These are phyloP conservation scores for Xylaria sp. DNA, from an alignment of 2,329 filamentous ascomycete species.

Conservation along the genomic window DNA sequence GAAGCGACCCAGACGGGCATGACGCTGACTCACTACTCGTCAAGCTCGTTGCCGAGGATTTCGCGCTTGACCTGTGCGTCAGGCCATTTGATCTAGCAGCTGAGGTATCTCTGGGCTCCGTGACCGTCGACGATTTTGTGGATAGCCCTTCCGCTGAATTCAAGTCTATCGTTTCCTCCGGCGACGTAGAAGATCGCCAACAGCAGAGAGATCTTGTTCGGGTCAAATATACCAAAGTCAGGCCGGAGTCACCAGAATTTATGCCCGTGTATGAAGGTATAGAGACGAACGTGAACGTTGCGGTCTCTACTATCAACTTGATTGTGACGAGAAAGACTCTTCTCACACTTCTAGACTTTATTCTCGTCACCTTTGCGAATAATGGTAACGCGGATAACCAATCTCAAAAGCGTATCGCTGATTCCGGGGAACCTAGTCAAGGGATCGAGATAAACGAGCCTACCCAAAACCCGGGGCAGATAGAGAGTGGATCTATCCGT, in stretches of 20 bases:
- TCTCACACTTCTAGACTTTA: slow-evolving; percentile 91
- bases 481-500: slow-evolving; percentile 79
- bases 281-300: slow-evolving; percentile 90
- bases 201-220: slow-evolving; percentile 85
- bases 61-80: slow-evolving; percentile 87
- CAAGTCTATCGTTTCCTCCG: slow-evolving; percentile 95
- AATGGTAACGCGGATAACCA: slow-evolving; percentile 54
- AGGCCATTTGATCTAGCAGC: slow-evolving; percentile 93
- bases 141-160: slow-evolving; percentile 90
- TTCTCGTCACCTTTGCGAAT: slow-evolving; percentile 88
- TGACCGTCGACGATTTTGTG: slow-evolving; percentile 95
- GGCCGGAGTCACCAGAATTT: slow-evolving; percentile 91
- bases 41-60: slow-evolving; percentile 89
- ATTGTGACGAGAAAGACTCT: slow-evolving; percentile 94
- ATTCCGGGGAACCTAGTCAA: slow-evolving; percentile 52
- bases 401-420: slow-evolving; percentile 52
- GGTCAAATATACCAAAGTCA: slow-evolving; percentile 90
- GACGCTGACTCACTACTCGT: slow-evolving; percentile 85
- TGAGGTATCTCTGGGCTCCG: slow-evolving; percentile 85
- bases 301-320: slow-evolving; percentile 94
- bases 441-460: slow-evolving; percentile 55
- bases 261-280: slow-evolving; percentile 91
- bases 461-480: slow-evolving; percentile 51
- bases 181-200: slow-evolving; percentile 75
- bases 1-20: slow-evolving; percentile 81